Percentiles rank a stretch among this genome's conserved stretches.
phyloP scores from a whole-genome alignment of 495 filamentous ascomycete species.

The Aspergillus baeticus region DNA sequence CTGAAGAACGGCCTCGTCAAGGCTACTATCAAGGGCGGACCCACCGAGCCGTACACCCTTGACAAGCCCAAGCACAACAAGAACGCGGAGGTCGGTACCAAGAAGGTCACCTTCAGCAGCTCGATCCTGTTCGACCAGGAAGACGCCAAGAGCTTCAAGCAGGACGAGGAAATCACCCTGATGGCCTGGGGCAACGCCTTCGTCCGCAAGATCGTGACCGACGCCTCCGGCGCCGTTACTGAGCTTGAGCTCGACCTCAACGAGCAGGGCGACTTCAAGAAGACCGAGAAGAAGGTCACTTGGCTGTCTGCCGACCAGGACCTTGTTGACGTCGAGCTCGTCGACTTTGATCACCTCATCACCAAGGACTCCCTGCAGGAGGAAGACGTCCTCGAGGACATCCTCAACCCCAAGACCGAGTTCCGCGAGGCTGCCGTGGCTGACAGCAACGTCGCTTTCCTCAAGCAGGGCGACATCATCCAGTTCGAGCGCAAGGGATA shows the following conservation, averaged over 20 bases:
- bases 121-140: slow-evolving; percentile 79
- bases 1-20: slow-evolving; percentile 64
- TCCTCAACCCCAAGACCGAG: slow-evolving; percentile 73
- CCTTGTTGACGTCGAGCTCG: slow-evolving; percentile 76
- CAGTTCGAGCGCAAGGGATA: slow-evolving; percentile 94
- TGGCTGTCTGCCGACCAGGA: slow-evolving; percentile 80
- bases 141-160: slow-evolving; percentile 76
- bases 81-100: slow-evolving; percentile 77
- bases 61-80: slow-evolving; percentile 85
- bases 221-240: slow-evolving; percentile 57
- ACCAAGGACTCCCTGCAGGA: slow-evolving; percentile 87
- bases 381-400: slow-evolving; percentile 78
- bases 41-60: slow-evolving; percentile 58
- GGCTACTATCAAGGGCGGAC: slow-evolving; percentile 67
- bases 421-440: slow-evolving; percentile 72
- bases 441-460: slow-evolving; percentile 72
- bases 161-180: slow-evolving; percentile 88
- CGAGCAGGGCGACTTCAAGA: slow-evolving; percentile 84
- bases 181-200: slow-evolving; percentile 97
- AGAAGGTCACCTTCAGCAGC: slow-evolving; percentile 75
- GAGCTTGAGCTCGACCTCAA: slow-evolving; percentile 75
- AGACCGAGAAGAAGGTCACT: slow-evolving; percentile 93
- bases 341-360: slow-evolving; percentile 89
- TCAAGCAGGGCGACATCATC: slow-evolving; percentile 83
- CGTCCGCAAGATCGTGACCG: slow-evolving; percentile 68